phyloP scores from a whole-genome alignment of 148 eudicot genomes.

The Diospyros lotus region DNA sequence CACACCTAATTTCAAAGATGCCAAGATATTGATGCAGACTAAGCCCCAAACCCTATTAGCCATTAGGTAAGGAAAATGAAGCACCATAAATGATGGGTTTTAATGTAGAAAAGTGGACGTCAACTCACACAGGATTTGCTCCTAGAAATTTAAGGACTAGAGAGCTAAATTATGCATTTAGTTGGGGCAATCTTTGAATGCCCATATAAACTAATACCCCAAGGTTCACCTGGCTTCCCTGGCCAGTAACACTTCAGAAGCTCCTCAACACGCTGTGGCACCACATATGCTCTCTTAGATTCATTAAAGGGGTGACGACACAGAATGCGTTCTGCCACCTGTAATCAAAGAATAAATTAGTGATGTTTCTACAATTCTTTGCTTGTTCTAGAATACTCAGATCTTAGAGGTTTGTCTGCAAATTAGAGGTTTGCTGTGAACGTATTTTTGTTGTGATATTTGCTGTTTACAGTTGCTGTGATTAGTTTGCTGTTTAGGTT shows the following conservation, averaged over 20 bases:
- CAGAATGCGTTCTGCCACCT: conserved; percentile 74
- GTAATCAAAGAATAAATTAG: conserved; percentile 10
- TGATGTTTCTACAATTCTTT: no score
- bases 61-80: background rate
- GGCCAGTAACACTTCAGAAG: conserved; percentile 90
- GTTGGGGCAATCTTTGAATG: no score
- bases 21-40: background rate
- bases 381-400: no score
- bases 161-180: background rate
- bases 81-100: background rate
- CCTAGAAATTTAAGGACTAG: background rate
- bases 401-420: no score
- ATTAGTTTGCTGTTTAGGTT: no score
- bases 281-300: conserved; percentile 90
- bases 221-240: conserved; percentile 61
- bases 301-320: conserved; percentile 95
- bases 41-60: no score
- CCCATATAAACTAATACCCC: background rate
- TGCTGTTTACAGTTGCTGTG: no score
- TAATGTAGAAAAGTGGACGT: background rate
- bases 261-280: conserved; percentile 89
- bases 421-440: no score
- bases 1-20: background rate
- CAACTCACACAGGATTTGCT: background rate
- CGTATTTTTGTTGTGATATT: no score